Evolutionary conservation across 228 moss, liverwort and hornwort species (phyloP).

Genomic region (Sphagnum fallax): DNA sequence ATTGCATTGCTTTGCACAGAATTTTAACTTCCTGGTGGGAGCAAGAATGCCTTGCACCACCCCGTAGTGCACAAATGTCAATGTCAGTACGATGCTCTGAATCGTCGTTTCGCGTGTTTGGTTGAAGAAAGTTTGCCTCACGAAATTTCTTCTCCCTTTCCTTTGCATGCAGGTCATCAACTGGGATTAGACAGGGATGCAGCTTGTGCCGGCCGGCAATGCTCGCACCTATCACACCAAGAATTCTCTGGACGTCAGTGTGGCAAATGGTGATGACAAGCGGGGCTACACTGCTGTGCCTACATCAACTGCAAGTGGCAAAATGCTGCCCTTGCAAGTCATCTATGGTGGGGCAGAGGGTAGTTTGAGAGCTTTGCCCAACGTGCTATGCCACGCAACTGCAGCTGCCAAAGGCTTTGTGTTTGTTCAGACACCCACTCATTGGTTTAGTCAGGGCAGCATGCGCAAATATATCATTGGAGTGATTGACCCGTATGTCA

Average conservation of each 20-base stretch:
- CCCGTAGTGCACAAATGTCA: too few species aligned
- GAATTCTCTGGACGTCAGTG: not conserved
- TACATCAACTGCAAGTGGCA: not conserved
- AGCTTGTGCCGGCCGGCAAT: not conserved
- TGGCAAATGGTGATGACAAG: not conserved
- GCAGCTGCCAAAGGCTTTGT: not conserved
- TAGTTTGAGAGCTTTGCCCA: not conserved
- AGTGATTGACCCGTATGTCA: not conserved
- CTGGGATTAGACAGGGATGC: not conserved
- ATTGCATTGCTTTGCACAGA: too few species aligned
- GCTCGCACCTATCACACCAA: not conserved
- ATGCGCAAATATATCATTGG: not conserved
- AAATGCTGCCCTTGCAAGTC: not conserved
- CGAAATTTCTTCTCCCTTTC: too few species aligned
- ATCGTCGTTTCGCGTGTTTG: too few species aligned
- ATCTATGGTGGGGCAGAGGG: not conserved
- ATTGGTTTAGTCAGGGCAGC: not conserved
- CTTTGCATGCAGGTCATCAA: not conserved
- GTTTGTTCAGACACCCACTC: not conserved
- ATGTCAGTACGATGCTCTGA: too few species aligned
- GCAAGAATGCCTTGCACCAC: too few species aligned
- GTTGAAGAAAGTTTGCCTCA: too few species aligned
- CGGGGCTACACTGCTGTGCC: not conserved
- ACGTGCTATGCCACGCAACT: not conserved
- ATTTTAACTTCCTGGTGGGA: too few species aligned